Base-by-base conservation (phyloP, 2,329 filamentous ascomycete genomes). In the Atkinsonella hypoxylon region DNA sequence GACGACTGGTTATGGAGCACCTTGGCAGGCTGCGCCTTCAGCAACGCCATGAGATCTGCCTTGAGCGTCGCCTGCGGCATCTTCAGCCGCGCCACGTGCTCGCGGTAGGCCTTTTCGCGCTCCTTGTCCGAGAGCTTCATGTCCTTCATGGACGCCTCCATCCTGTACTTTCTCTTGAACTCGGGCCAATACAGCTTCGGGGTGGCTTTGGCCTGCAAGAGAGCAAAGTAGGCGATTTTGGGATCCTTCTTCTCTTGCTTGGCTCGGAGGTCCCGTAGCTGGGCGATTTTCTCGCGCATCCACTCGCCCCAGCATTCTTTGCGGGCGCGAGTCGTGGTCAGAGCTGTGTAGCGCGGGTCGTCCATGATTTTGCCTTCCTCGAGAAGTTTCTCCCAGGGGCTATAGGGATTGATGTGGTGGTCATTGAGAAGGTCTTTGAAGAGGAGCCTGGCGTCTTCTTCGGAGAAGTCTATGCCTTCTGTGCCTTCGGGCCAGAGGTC, bases 101-200 rank as follows among this genome's bases (percentile, higher is more conserved):
- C 87, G 51, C 87, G 77, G 63, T 91, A 94, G 48, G 80, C 73
- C 67, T 85, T 89, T 62, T 94, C 88, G 34, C 85, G 77, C 48
- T 91, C 87, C 64, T 85, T 88, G 60, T 91, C 88, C 34, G 73
- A 70, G 22, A 90, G 72, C 47, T 75, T 78, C 31, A 79, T 72
- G 53, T 91, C 85, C 54, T 83, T 85, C 85, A 98, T 89, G 48
- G 83, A 78, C 0, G 78, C 67, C 56, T 95, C 89, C 56, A 85
- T 90, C 57, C 85, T 85, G 67, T 82, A 93, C 64, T 96, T 98
- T 34, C 93, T 77, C 60, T 87, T 89, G 69, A 98, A 98, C 64
- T 98, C 93, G 0, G 88, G 85, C 93, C 93, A 98, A 73, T 95
- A 98, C 1, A 98, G 76, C 68, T 95, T 97, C 0, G 88, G 85